Base-by-base conservation (phyloP, 179 eudicot genomes). In the Vitellaria paradoxa region DNA sequence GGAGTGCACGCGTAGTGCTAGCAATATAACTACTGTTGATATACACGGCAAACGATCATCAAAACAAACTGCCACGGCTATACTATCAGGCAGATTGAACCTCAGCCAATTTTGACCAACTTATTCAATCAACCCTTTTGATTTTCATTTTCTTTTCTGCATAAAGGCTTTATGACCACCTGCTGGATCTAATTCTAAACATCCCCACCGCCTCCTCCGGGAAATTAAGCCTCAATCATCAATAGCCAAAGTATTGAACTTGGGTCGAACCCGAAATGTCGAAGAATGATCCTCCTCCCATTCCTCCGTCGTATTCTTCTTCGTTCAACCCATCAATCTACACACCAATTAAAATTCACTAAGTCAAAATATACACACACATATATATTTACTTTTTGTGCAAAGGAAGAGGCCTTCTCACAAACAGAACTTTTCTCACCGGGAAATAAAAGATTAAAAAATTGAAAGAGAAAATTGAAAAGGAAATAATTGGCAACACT, bases 241-340 rank as follows among this genome's bases (percentile, higher is more conserved):
- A 82, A 76, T 87, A 86, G 72, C 85, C 82, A 49, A 75, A 84
- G 81, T 88, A 89, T 56, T 87, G 88, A 77, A 87, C 84, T 73
- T 93, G 90, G 40, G 81, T 76, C 49, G 84, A 83, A 78, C 87
- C 90, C 66, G 82, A 80, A 71, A 72, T 81, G 88, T 72, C 74
- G 45, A 68, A 80, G 78, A 23, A 83, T 47, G 78, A 80, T 78
- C 87, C 80, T 76, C 86, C 78, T 75, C 81, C 88, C 52, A 77
- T 71, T 72, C 65, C 68, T 65, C 82, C 80, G 53, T 85, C 88
- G 0, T 87, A 82, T 0, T 83, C 88, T 80, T 88, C 92, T 83
- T 82, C 91, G 60, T 85, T 85, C 57, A 76, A 65, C 67, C 87
- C 88, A 53, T 86, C 97, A 49, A 86, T 85, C 96, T 94, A 76